Base-by-base conservation (phyloP, 169 alveolate species). In the Theileria sp. region DNA sequence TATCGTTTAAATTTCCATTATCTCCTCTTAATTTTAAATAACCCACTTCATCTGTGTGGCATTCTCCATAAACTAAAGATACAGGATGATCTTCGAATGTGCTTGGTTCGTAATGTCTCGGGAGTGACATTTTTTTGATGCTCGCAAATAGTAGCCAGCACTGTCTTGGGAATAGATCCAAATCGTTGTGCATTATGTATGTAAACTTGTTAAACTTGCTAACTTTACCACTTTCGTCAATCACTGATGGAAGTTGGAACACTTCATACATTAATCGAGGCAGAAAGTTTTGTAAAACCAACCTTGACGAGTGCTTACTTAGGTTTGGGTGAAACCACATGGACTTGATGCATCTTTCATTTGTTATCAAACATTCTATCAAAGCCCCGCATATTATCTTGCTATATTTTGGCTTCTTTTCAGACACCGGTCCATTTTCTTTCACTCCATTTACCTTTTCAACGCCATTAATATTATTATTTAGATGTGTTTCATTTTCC, bases 81-180 rank as follows among this genome's bases (percentile, higher is more conserved):
- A 85, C 91, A 21, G 87, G 87, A 61, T 85, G 91, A 17, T 85
- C 91, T 64, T 79, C 91, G 62, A 85, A 85, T 15, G 87, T 85
- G 17, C 93, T 86, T 7, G 92, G 92, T 50, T 91, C 95, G 77
- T 91, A 91, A 62, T 91, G 95, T 72, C 92, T 85, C 61, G 92
- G 92, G 56, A 91, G 74, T 44, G 93, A 91, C 95, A 91, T 91
- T 49, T 91, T 88, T 82, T 88, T 91, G 67, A 72, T 78, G 28
- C 93, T 86, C 21, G 94, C 92, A 15, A 91, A 61, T 19, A 91
- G 75, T 67, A 91, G 80, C 89, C 93, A 91, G 77, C 95, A 91
- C 75, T 91, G 95, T 56, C 95, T 79, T 0, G 95, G 95, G 62
- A 91, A 91, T 71, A 91, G 79, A 71, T 91, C 95, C 75, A 91